Conservation (phyloP, 164 flowering plant species). For the Stephania cephalantha region DNA sequence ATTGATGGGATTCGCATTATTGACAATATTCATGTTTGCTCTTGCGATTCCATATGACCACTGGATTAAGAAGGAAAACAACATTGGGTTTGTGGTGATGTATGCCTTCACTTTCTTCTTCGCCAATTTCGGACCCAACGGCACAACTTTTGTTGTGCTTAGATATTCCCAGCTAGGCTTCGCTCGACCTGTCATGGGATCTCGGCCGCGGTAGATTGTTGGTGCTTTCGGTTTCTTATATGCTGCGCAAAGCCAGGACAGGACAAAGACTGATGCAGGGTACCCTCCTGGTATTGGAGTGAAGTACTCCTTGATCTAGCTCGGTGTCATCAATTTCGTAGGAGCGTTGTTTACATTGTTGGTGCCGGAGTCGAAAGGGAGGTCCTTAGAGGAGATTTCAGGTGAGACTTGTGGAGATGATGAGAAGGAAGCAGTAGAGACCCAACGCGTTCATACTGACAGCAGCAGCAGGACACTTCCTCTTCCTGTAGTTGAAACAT, state of each 20-base stretch:
- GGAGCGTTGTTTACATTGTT: constrained; percentile 4
- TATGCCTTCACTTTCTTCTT: constrained; percentile 9
- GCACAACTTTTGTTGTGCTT: constrained; percentile 5
- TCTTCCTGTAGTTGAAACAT: too few relatives aligned
- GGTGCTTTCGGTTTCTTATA: constrained; percentile 11
- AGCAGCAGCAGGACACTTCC: too few relatives aligned
- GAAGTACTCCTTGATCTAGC: neutral
- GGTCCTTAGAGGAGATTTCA: constrained; percentile 6
- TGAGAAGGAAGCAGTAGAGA: too few relatives aligned
- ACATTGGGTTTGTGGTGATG: constrained; percentile 3
- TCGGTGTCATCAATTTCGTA: constrained; percentile 6
- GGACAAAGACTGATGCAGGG: neutral
- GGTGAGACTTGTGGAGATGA: constrained; percentile 4
- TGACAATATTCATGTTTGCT: constrained; percentile 9
- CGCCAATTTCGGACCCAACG: constrained; percentile 9
- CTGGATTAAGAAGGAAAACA: neutral
- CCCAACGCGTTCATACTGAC: too few relatives aligned
- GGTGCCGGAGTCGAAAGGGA: constrained; percentile 7
- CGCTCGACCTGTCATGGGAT: constrained; percentile 9
- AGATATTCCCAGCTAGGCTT: constrained; percentile 6
- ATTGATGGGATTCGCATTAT: constrained; percentile 6
- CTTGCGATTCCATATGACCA: constrained; percentile 1
- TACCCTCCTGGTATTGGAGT: constrained; percentile 5
- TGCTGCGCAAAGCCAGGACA: constrained; percentile 8
- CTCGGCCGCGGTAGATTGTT: neutral